Percentiles rank a stretch among this genome's conserved stretches.
phyloP scores from a whole-genome alignment of 129 eudicot genomes.

The Ambrosia trifida region DNA sequence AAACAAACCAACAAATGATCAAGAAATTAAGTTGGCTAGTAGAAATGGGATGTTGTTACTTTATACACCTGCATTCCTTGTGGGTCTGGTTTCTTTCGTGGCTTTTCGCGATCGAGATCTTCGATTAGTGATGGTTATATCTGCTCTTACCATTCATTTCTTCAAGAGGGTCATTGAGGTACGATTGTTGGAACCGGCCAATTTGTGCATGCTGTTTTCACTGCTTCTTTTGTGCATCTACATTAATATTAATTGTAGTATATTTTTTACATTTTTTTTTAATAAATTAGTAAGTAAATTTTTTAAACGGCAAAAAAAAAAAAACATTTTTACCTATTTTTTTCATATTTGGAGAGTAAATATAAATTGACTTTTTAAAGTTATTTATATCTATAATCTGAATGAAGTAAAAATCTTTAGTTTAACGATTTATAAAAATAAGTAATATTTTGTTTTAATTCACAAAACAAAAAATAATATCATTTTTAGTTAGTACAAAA shows the following conservation, averaged over 20 bases:
- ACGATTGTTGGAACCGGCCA: slow-evolving; percentile 8
- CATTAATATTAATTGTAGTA: neutral
- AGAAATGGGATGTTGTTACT: slow-evolving; percentile 53
- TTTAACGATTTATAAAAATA: neutral
- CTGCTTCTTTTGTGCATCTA: slow-evolving; percentile 31
- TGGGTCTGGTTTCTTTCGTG: slow-evolving; percentile 34
- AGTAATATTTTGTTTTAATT: neutral
- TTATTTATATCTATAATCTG: neutral
- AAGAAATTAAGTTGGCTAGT: slow-evolving; percentile 32
- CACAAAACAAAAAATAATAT: too few species aligned
- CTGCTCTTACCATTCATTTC: slow-evolving; percentile 50
- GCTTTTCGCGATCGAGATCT: slow-evolving; percentile 33
- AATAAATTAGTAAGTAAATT: neutral
- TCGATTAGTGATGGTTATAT: slow-evolving; percentile 37
- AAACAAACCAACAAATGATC: slow-evolving; percentile 16
- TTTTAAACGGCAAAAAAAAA: too few species aligned
- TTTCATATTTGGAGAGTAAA: neutral
- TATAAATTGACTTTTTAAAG: neutral
- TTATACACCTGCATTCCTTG: slow-evolving; percentile 52
- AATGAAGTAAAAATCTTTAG: neutral
- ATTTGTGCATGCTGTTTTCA: neutral
- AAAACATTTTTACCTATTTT: too few species aligned
- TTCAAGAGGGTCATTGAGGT: slow-evolving; percentile 59
- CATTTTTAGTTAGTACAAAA: too few species aligned
- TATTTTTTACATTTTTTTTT: neutral